Conservation (phyloP, 208 protist genomes). For the Angomonas desouzai region DNA sequence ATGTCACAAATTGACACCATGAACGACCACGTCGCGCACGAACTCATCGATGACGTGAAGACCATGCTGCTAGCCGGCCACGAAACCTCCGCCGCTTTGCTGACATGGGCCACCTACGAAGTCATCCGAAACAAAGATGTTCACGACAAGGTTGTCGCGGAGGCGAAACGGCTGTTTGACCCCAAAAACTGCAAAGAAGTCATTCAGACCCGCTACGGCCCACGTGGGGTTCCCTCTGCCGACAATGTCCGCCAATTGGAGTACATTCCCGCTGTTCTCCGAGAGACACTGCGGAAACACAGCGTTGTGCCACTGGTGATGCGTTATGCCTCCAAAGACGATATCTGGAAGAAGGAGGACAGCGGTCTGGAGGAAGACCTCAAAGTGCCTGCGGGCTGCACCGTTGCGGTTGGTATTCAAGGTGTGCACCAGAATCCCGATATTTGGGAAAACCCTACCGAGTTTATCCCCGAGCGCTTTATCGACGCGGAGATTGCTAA, state of each 20-base stretch:
- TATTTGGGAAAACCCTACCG: constrained; percentile 72
- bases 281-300: constrained; percentile 83
- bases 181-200: constrained; percentile 43
- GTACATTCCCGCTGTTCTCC: constrained; percentile 77
- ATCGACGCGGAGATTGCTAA: constrained; percentile 75
- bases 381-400: constrained; percentile 67
- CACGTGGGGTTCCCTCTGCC: constrained; percentile 53
- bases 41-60: constrained; percentile 87
- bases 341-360: constrained; percentile 62
- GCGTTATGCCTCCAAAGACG: constrained; percentile 69
- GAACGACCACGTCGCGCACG: constrained; percentile 40
- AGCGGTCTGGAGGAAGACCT: constrained; percentile 73
- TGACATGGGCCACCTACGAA: constrained; percentile 91
- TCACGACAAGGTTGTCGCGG: constrained; percentile 44
- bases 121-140: constrained; percentile 60
- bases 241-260: constrained; percentile 58
- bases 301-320: constrained; percentile 87
- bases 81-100: constrained; percentile 83
- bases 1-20: constrained; percentile 76
- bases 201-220: constrained; percentile 58
- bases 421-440: constrained; percentile 78
- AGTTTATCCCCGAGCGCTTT: constrained; percentile 82
- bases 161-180: constrained; percentile 72
- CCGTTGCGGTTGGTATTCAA: constrained; percentile 74
- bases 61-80: constrained; percentile 88